These are phyloP conservation scores for Linum usitatissimum DNA, from an alignment of 345 rosid genomes.

Conservation along the genomic window DNA sequence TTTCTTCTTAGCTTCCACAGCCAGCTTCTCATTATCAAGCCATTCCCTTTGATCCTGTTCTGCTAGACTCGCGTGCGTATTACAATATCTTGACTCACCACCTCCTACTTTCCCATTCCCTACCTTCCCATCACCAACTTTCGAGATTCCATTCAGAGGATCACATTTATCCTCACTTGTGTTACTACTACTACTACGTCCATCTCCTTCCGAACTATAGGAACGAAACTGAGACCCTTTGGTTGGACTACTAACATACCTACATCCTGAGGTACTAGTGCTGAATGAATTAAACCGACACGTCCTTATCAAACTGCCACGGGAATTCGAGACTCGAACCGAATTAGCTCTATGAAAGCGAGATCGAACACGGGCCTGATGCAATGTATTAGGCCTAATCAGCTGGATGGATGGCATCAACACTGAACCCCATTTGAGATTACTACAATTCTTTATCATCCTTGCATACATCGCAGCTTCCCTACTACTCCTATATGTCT, in stretches of 20 bases:
- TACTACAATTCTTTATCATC: constrained; percentile 37
- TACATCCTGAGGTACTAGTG: constrained; percentile 18
- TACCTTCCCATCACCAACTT: constrained; percentile 35
- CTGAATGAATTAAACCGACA: constrained; percentile 16
- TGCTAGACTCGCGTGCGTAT: constrained; percentile 69
- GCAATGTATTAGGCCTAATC: constrained; percentile 27
- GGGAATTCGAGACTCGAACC: constrained; percentile 16
- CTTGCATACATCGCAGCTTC: constrained; percentile 54
- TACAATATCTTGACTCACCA: constrained; percentile 26
- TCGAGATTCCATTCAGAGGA: constrained; percentile 38
- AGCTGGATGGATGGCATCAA: constrained; percentile 37
- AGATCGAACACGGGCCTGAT: constrained; percentile 26
- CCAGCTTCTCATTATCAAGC: constrained; percentile 67
- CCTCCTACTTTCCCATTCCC: constrained; percentile 17
- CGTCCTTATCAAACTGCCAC: constrained; percentile 28
- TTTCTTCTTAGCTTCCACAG: constrained; percentile 62
- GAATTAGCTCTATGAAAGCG: constrained; percentile 15
- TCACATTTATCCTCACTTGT: constrained; percentile 57
- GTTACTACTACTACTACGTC: constrained; percentile 28
- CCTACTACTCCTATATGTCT: neutral
- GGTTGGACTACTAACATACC: constrained; percentile 10
- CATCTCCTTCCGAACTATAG: constrained; percentile 79
- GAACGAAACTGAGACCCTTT: constrained; percentile 34
- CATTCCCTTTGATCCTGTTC: constrained; percentile 94
- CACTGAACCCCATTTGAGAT: constrained; percentile 49